Evolutionary conservation across 1,284 basidiomycete genomes (phyloP).

Genomic region (Coniferiporia weirii): DNA sequence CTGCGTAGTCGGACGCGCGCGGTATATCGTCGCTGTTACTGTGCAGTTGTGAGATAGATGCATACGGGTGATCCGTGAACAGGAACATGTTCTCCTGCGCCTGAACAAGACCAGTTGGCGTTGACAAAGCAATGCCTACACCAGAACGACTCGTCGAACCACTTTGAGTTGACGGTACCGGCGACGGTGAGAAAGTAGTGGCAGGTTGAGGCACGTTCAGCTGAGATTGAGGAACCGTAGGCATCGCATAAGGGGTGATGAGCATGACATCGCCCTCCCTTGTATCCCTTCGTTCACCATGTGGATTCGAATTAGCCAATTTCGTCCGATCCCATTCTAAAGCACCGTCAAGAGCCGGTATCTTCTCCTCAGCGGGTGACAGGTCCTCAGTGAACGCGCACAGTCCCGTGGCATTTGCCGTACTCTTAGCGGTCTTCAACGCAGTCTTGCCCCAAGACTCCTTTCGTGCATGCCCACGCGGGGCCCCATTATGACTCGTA

Average conservation of each 20-base stretch:
- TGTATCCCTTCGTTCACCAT: conserved; percentile 20
- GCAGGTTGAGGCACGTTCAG: background rate
- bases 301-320: conserved; percentile 33
- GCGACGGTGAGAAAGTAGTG: background rate
- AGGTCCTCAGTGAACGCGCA: conserved; percentile 25
- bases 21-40: conserved; percentile 17
- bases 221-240: background rate
- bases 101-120: conserved; percentile 39
- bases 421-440: conserved; percentile 34
- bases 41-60: conserved; percentile 30
- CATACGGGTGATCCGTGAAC: conserved; percentile 54
- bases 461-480: conserved; percentile 45
- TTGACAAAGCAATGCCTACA: conserved; percentile 60
- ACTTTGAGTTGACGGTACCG: conserved; percentile 30
- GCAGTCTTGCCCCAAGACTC: conserved; percentile 59
- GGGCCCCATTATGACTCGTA: conserved; percentile 31
- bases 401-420: conserved; percentile 31
- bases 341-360: conserved; percentile 33
- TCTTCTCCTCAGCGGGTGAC: conserved; percentile 29
- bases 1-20: conserved; percentile 39
- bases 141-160: conserved; percentile 17
- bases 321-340: conserved; percentile 40
- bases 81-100: conserved; percentile 31
- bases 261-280: conserved; percentile 13
- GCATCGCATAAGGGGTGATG: conserved; percentile 6